phyloP scores from a whole-genome alignment of 179 eudicot genomes.

The Beta macrorhiza region DNA sequence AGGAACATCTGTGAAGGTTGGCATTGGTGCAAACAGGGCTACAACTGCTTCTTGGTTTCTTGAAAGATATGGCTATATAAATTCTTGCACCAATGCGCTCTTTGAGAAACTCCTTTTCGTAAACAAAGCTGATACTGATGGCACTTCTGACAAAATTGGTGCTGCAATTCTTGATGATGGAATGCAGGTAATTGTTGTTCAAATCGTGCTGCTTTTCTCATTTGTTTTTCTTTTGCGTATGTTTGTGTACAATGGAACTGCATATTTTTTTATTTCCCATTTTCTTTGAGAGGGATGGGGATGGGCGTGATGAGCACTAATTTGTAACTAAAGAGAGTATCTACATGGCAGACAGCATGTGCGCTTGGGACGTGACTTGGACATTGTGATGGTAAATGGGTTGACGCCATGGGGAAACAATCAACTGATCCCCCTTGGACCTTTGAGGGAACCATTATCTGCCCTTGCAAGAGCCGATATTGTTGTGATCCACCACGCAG shows the following conservation, averaged over 20 bases:
- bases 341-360: conserved; percentile 67
- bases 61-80: conserved; percentile 48
- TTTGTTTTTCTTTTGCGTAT: background rate
- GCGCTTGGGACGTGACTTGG: conserved; percentile 69
- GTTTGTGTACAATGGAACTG: too few species aligned
- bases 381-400: conserved; percentile 91
- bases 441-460: conserved; percentile 83
- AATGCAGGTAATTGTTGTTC: conserved; percentile 65
- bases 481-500: conserved; percentile 80
- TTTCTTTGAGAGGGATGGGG: background rate
- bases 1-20: conserved; percentile 71
- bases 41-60: conserved; percentile 54
- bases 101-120: conserved; percentile 28
- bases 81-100: conserved; percentile 27
- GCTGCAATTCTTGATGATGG: conserved; percentile 86
- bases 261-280: background rate
- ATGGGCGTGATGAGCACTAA: background rate
- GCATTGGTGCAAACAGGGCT: conserved; percentile 79
- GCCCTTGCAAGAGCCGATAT: conserved; percentile 73
- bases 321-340: background rate
- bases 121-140: conserved; percentile 29
- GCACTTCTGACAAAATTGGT: conserved; percentile 42
- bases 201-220: background rate
- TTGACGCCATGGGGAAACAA: conserved; percentile 82
- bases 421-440: conserved; percentile 72